These are phyloP conservation scores for Fonsecaea erecta DNA, from an alignment of 2,329 filamentous ascomycete species.

Conservation along the genomic window DNA sequence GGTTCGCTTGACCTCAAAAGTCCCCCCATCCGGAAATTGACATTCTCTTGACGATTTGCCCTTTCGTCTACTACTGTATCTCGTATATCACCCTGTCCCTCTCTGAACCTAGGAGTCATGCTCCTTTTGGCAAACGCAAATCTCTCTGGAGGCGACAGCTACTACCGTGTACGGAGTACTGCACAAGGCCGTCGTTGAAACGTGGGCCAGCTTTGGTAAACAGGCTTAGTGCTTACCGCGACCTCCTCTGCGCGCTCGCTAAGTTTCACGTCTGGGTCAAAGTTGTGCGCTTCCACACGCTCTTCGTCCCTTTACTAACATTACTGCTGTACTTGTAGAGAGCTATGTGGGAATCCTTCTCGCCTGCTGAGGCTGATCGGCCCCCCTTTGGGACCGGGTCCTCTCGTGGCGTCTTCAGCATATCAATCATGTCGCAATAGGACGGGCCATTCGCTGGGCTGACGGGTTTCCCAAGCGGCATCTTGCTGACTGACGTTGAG, in stretches of 20 bases:
- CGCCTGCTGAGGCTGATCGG: slow-evolving; percentile 11
- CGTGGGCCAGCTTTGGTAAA: background rate
- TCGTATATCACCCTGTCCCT: background rate
- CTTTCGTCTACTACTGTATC: background rate
- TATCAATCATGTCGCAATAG: slow-evolving; percentile 8
- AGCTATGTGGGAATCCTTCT: background rate
- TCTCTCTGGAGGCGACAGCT: background rate
- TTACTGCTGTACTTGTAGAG: background rate
- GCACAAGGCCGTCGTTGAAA: background rate
- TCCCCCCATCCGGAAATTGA: slow-evolving; percentile 1
- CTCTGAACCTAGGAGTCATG: background rate
- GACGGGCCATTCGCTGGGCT: slow-evolving; percentile 8
- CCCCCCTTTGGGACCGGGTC: background rate
- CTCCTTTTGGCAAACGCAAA: background rate
- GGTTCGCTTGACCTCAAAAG: background rate
- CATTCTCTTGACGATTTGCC: background rate
- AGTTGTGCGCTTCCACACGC: background rate
- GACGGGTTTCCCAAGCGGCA: background rate
- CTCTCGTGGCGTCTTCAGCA: background rate
- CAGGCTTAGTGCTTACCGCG: background rate
- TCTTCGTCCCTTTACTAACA: background rate
- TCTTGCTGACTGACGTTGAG: background rate
- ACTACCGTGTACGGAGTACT: background rate
- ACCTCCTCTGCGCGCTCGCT: background rate
- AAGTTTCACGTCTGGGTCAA: background rate